Evolutionary conservation across 805 yeast genomes (phyloP).

Genomic region (Metschnikowia koreensis): DNA sequence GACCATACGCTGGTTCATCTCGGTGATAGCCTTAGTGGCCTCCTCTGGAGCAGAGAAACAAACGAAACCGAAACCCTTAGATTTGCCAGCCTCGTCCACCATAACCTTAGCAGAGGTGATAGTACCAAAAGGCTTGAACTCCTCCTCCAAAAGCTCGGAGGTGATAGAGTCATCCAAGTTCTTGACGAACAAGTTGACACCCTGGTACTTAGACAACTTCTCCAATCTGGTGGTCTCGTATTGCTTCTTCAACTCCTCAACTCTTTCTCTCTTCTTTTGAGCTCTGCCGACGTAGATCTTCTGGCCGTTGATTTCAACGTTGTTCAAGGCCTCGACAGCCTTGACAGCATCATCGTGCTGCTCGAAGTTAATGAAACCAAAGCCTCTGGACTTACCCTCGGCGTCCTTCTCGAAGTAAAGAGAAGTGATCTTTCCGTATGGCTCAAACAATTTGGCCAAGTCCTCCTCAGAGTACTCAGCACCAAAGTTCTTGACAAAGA

Average conservation of each 20-base stretch:
- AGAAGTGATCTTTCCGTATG: slow-evolving; percentile 81
- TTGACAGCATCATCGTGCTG: slow-evolving; percentile 81
- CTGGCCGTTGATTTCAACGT: slow-evolving; percentile 80
- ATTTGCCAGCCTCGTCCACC: slow-evolving; percentile 91
- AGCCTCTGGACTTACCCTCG: slow-evolving; percentile 90
- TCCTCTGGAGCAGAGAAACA: slow-evolving; percentile 98
- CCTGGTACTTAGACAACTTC: slow-evolving; percentile 91
- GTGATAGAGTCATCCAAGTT: slow-evolving; percentile 92
- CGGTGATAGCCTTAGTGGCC: slow-evolving; percentile 97
- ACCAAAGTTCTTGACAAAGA: slow-evolving; percentile 88
- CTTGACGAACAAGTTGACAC: slow-evolving; percentile 94
- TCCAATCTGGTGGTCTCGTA: slow-evolving; percentile 90
- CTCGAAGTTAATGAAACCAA: slow-evolving; percentile 92
- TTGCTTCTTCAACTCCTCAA: slow-evolving; percentile 92
- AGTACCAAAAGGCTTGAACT: slow-evolving; percentile 88
- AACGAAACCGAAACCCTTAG: slow-evolving; percentile 98
- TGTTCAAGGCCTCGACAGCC: slow-evolving; percentile 92
- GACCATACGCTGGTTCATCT: slow-evolving; percentile 96
- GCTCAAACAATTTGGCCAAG: slow-evolving; percentile 67
- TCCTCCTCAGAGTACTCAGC: slow-evolving; percentile 66
- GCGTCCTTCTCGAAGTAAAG: slow-evolving; percentile 74
- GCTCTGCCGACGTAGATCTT: slow-evolving; percentile 95
- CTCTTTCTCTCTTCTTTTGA: slow-evolving; percentile 97
- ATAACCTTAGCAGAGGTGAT: slow-evolving; percentile 96
- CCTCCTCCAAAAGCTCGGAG: slow-evolving; percentile 88